phyloP scores from a whole-genome alignment of 352 stramenopile species.

The Phytophthora quininea region DNA sequence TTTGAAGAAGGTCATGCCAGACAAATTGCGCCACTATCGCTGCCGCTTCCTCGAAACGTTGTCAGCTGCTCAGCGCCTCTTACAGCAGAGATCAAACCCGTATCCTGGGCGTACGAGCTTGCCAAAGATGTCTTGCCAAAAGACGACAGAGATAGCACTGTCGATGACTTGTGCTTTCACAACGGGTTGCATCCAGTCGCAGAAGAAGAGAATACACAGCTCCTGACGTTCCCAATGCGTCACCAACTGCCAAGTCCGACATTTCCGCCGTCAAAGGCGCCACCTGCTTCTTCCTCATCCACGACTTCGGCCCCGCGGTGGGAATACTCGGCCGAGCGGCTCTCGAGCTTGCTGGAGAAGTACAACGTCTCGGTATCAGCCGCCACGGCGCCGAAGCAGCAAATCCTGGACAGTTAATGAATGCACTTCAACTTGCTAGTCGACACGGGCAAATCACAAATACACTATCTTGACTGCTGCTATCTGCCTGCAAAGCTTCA shows the following conservation, averaged over 20 bases:
- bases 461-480: conserved; percentile 15
- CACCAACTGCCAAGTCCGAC: conserved; percentile 32
- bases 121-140: conserved; percentile 40
- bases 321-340: conserved; percentile 65
- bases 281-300: background rate
- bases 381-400: conserved; percentile 5
- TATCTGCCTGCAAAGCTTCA: conserved; percentile 13
- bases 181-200: conserved; percentile 20
- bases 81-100: conserved; percentile 68
- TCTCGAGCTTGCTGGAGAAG: conserved; percentile 64
- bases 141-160: conserved; percentile 1
- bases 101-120: conserved; percentile 60
- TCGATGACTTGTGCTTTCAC: conserved; percentile 13
- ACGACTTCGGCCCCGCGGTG: conserved; percentile 14
- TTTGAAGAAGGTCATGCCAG: conserved; percentile 23
- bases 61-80: conserved; percentile 31
- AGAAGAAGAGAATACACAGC: conserved; percentile 27
- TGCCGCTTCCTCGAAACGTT: conserved; percentile 2
- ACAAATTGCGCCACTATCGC: background rate
- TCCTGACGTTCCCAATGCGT: conserved; percentile 29
- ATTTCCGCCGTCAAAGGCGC: conserved; percentile 13
- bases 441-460: background rate
- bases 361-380: conserved; percentile 65
- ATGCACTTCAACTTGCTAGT: conserved; percentile 22
- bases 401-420: too few relatives aligned